These are phyloP conservation scores for Wickerhamiella hasegawae DNA, from an alignment of 805 yeast genomes.

Conservation along the genomic window DNA sequence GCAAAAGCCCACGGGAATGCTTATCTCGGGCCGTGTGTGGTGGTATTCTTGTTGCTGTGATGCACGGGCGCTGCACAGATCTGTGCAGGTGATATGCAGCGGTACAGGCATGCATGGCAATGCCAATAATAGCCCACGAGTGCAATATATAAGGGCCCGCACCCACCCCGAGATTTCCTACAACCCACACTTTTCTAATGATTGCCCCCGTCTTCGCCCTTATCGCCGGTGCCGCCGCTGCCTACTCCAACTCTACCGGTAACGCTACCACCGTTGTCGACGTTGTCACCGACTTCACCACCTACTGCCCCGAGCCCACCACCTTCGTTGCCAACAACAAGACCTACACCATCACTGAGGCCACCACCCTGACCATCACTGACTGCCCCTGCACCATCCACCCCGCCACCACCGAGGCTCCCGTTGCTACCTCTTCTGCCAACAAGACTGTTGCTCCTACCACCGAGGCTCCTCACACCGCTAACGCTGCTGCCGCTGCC, in stretches of 20 bases:
- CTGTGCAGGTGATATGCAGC: too few relatives aligned
- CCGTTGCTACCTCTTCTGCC: constrained; percentile 3
- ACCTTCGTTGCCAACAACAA: constrained; percentile 43
- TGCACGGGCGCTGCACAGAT: too few relatives aligned
- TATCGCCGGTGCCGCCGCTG: constrained; percentile 5
- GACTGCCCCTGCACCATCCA: constrained; percentile 73
- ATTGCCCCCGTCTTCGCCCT: constrained; percentile 9
- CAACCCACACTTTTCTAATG: neutral
- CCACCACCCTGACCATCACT: constrained; percentile 74
- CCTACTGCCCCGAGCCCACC: constrained; percentile 54
- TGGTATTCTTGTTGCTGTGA: too few relatives aligned
- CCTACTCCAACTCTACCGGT: constrained; percentile 6
- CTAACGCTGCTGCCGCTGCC: constrained; percentile 6
- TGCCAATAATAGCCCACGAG: too few relatives aligned
- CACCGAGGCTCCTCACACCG: neutral
- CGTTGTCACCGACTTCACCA: constrained; percentile 4
- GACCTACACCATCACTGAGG: constrained; percentile 60
- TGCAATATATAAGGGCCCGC: too few relatives aligned
- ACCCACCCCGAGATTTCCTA: too few relatives aligned
- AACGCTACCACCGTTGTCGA: constrained; percentile 2
- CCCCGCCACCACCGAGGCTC: constrained; percentile 8
- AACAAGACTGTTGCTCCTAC: neutral
- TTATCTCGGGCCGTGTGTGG: too few relatives aligned
- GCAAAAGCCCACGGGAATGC: too few relatives aligned
- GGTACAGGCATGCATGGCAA: too few relatives aligned